These are phyloP conservation scores for Salicornia ramosissima DNA, from an alignment of 148 eudicot genomes.

Conservation along the genomic window DNA sequence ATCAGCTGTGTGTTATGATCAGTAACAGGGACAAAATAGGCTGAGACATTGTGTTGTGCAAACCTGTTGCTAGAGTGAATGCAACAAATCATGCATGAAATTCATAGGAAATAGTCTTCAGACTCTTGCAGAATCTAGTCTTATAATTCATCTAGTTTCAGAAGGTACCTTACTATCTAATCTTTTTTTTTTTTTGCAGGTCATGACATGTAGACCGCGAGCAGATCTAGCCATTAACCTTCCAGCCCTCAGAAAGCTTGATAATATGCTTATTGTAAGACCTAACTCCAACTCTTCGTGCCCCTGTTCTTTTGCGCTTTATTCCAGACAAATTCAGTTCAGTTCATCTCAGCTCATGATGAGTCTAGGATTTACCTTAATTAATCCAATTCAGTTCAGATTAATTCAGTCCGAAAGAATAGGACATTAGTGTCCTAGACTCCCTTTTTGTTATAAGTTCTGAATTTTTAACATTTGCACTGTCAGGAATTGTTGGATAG, in stretches of 20 bases:
- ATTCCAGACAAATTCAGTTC: no score
- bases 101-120: neutral
- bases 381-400: no score
- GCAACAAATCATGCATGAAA: neutral
- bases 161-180: neutral
- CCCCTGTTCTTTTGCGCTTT: no score
- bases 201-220: constrained; percentile 80
- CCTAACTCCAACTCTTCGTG: neutral
- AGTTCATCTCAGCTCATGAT: no score
- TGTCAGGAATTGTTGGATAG: constrained; percentile 53
- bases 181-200: constrained; percentile 35
- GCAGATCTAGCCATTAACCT: constrained; percentile 67
- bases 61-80: neutral
- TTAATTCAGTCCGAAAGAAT: no score
- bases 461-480: neutral
- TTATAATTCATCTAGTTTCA: no score
- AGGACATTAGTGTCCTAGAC: no score
- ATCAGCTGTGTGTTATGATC: neutral
- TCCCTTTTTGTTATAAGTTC: no score
- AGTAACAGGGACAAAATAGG: neutral
- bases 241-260: constrained; percentile 83
- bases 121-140: neutral
- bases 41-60: neutral
- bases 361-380: no score
- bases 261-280: constrained; percentile 84